A percentile compares a stretch with the other conserved stretches of the same genome.
phyloP scores from a whole-genome alignment of 1,284 basidiomycete genomes.

The Leccinum brunneo-olivaceum region DNA sequence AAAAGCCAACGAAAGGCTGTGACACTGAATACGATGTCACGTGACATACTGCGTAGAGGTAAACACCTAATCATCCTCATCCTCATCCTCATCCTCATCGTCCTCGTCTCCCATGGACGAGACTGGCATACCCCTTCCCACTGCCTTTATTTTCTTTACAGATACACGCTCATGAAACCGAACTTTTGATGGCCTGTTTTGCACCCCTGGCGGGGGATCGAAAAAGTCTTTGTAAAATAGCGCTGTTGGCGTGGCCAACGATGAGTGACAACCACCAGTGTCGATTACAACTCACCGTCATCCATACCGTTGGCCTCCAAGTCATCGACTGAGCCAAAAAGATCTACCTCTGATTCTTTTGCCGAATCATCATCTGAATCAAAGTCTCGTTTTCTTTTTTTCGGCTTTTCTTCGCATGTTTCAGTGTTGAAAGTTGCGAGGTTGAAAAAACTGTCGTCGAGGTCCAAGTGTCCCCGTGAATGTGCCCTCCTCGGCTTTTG shows the following conservation, averaged over 20 bases:
- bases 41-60: slow-evolving; percentile 8
- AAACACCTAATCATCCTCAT: slow-evolving; percentile 13
- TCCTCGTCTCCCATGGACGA: slow-evolving; percentile 36
- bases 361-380: slow-evolving; percentile 48
- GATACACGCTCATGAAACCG: slow-evolving; percentile 78
- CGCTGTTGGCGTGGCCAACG: slow-evolving; percentile 34
- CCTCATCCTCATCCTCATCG: slow-evolving; percentile 29
- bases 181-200: slow-evolving; percentile 39
- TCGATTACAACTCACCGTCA: slow-evolving; percentile 34
- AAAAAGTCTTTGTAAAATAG: slow-evolving; percentile 71
- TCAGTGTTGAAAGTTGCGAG: slow-evolving; percentile 86
- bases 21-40: slow-evolving; percentile 6
- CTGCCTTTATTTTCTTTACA: slow-evolving; percentile 70
- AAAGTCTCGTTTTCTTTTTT: slow-evolving; percentile 52
- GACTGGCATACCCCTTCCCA: slow-evolving; percentile 54
- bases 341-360: slow-evolving; percentile 51
- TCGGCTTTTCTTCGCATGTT: slow-evolving; percentile 76
- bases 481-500: slow-evolving; percentile 17
- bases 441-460: slow-evolving; percentile 95
- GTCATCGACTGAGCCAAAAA: slow-evolving; percentile 62
- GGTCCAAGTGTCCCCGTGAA: slow-evolving; percentile 42
- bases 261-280: neutral
- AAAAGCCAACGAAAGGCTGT: too few species aligned
- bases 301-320: slow-evolving; percentile 33
- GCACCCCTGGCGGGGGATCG: slow-evolving; percentile 38